Conservation (phyloP, 805 yeast genomes). For the Wickerhamomyces subpelliculosus region DNA sequence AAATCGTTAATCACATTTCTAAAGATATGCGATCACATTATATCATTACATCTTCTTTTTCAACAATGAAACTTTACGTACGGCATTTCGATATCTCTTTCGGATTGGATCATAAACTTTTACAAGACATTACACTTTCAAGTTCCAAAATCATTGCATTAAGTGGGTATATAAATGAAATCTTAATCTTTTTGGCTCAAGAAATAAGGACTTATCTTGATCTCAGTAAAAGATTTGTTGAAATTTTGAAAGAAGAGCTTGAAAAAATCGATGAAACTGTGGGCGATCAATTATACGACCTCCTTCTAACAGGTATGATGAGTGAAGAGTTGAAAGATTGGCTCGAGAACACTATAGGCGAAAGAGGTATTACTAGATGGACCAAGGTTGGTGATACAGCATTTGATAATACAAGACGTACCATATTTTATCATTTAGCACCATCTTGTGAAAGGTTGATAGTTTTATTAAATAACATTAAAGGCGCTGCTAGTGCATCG, state of each 20-base stretch:
- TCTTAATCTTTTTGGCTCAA: constrained; percentile 20
- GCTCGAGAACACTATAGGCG: constrained; percentile 61
- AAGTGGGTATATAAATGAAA: constrained; percentile 28
- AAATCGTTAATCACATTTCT: constrained; percentile 9
- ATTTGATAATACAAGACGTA: constrained; percentile 43
- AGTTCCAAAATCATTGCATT: constrained; percentile 18
- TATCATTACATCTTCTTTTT: constrained; percentile 14
- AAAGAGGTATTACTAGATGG: constrained; percentile 56
- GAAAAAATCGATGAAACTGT: constrained; percentile 21
- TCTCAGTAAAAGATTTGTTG: constrained; percentile 28
- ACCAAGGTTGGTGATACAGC: constrained; percentile 39
- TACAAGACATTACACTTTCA: constrained; percentile 10
- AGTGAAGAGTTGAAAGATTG: constrained; percentile 45
- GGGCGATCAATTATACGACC: constrained; percentile 36
- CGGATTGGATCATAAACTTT: constrained; percentile 4
- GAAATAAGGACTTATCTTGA: constrained; percentile 32
- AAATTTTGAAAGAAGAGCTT: constrained; percentile 29
- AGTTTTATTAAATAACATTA: constrained; percentile 35
- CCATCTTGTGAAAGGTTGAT: constrained; percentile 52
- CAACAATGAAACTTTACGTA: constrained; percentile 15
- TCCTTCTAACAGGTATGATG: constrained; percentile 48
- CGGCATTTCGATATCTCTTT: constrained; percentile 10
- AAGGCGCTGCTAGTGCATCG: constrained; percentile 31
- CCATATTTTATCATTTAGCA: constrained; percentile 40
- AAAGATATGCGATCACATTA: constrained; percentile 9